Percentiles rank a stretch among this genome's conserved stretches.
phyloP scores from a whole-genome alignment of 306 rosid genomes.

The Quercus mongolica region DNA sequence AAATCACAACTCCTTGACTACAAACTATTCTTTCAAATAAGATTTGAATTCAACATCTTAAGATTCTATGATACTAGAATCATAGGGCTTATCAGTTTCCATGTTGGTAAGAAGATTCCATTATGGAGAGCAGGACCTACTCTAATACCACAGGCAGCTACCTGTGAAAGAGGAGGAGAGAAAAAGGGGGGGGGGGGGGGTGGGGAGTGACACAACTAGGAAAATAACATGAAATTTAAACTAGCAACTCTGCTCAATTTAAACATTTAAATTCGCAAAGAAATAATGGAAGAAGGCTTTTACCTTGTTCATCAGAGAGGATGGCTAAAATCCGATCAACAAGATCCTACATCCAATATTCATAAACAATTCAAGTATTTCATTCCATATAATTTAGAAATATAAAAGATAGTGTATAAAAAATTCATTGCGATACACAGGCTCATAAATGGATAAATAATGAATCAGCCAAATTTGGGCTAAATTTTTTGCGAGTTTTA shows the following conservation, averaged over 20 bases:
- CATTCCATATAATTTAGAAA: background rate
- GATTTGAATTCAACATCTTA: background rate
- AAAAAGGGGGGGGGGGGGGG: background rate
- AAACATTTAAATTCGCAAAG: background rate
- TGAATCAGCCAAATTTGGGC: slow-evolving; percentile 2
- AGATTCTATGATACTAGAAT: background rate
- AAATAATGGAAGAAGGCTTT: slow-evolving; percentile 3
- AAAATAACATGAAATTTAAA: background rate
- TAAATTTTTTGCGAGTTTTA: background rate
- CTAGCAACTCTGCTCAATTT: background rate
- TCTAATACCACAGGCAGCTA: background rate
- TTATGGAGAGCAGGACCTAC: background rate
- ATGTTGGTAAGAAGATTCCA: background rate
- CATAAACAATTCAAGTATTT: slow-evolving; percentile 10
- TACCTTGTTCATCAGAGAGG: slow-evolving; percentile 88
- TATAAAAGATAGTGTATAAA: slow-evolving; percentile 6
- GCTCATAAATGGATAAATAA: background rate
- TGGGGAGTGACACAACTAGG: background rate
- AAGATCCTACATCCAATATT: slow-evolving; percentile 68
- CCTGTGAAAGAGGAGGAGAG: background rate
- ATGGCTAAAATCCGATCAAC: slow-evolving; percentile 71
- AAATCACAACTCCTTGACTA: background rate
- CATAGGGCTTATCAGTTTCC: background rate
- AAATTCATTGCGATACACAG: background rate
- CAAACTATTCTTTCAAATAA: background rate